Evolutionary conservation across 1,139 yeast species (phyloP).

Genomic region (Tardiomyces depauwii): DNA sequence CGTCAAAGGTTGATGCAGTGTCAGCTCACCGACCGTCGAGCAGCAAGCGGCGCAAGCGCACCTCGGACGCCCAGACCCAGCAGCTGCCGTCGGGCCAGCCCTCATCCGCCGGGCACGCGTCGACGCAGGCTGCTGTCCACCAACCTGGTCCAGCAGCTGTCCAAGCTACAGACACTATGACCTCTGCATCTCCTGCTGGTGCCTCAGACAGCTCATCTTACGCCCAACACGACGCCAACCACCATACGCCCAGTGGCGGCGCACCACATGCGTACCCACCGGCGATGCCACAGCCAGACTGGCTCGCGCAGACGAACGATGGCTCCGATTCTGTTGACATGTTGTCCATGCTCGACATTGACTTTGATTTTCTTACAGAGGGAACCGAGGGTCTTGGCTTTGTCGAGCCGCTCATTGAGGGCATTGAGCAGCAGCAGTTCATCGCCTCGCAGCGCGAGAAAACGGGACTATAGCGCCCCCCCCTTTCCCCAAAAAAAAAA

Average conservation of each 20-base stretch:
- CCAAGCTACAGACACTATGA: background rate
- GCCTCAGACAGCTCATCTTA: background rate
- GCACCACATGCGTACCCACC: background rate
- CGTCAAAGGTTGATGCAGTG: background rate
- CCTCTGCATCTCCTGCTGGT: background rate
- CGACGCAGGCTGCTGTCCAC: background rate
- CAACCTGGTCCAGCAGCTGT: background rate
- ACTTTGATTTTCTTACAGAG: slow-evolving; percentile 43
- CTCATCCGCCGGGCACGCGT: background rate
- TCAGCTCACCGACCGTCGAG: background rate
- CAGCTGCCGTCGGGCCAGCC: no score
- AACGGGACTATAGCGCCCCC: no score
- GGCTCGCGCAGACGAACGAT: background rate
- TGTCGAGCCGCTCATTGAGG: slow-evolving; percentile 83
- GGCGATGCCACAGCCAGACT: background rate
- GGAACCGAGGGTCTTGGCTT: slow-evolving; percentile 67
- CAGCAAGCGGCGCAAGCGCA: background rate
- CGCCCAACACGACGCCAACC: no score
- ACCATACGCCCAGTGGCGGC: no score
- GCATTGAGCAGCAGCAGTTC: slow-evolving; percentile 47
- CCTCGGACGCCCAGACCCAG: no score
- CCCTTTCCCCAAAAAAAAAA: background rate
- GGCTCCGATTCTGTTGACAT: slow-evolving; percentile 6
- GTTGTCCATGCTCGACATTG: slow-evolving; percentile 17
- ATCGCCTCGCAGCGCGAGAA: background rate